Base-by-base conservation (phyloP, 805 yeast species). In the Sugiyamaella lignohabitans region DNA sequence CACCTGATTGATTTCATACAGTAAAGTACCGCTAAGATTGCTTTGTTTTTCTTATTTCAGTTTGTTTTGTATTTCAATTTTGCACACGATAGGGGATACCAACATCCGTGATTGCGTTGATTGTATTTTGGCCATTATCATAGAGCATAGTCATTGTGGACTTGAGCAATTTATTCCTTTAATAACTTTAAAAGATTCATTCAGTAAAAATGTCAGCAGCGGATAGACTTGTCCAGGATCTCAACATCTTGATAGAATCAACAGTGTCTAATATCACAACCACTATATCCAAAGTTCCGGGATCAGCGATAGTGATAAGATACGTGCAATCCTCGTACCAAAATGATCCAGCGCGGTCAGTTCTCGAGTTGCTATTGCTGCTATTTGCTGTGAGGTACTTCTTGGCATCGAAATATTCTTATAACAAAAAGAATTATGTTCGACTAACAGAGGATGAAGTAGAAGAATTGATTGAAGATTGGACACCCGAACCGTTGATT, bases 401-500 rank as follows among this genome's bases (percentile, higher is more conserved):
- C 78, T 63, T 65, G 57, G 86, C 84, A 49, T 82, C 84, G 35
- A 84, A 79, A 69, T 84, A 80, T 63, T 83, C 84, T 55, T 86
- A 78, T 56, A 78, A 81, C 61, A 86, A 84, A 67, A 74, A 80
- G 38, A 84, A 83, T 53, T 74, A 78, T 53, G 83, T 87, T 47
- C 73, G 73, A 52, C 59, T 70, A 35, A 54, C 58, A 29, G 64
- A 65, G 16, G 54, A 57, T 46, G 98, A 91, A 59, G 73, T 87
- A 30, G 91, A 89, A 56, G 91, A 84, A 40, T 73, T 93, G 48
- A 78, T 87, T 45, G 83, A 79, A 5, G 97, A 89, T 49, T 93
- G 98, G 98, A 76, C 76, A 51, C 98, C 98, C 0, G 93, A 81
- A 59, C 86, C 95, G 0, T 64, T 93, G 38, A 87, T 84, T 3